Evolutionary conservation across 768 basidiomycete genomes (phyloP), one percentile per base, ranked within the genome.

Genomic region (Kwoniella bestiolae): DNA sequence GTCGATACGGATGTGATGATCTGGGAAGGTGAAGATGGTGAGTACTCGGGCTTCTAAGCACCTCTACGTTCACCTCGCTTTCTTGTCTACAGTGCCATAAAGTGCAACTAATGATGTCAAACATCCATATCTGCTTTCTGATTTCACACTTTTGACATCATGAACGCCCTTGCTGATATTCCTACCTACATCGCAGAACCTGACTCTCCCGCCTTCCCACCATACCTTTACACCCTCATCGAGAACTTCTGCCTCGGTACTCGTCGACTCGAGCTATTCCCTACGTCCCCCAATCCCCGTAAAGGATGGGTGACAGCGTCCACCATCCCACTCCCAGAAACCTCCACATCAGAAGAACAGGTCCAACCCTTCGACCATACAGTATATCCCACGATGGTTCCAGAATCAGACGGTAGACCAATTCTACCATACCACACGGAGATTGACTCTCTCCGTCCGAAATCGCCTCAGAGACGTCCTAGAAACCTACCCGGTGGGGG

Each of bases 191-290:
- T n/a, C n/a, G 14, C n/a, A 34, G 32, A 35, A 11, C 26, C 29
- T 1, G 4, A 23, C n/a, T 55, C 52, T 26, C 57, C 44, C 50
- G 38, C 32, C 92, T 69, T 70, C 82, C 96, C 96, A 0, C 93
- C 94, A 18, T 95, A 98, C 80, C 91, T 94, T 84, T 94, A 97
- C 82, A 89, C 90, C 4, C 86, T 99, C 45, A 90, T 98, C 77
- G 96, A 99, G 82, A 97, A 95, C 80, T 98, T 99, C 80, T 98
- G 94, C 77, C 88, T 96, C 55, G 96, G 94, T 4, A 86, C 90
- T 0, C 89, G 95, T 16, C 87, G 96, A 2, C 87, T 99, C 14
- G 93, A 98, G 77, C 82, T 99, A 12, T 97, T 94, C 69, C 86
- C 87, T 3, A 92, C 91, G 0, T 86, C 87, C 2, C 83, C 84